Conservation (phyloP, 2,329 filamentous ascomycete genomes). For the Xylariales sp. region DNA sequence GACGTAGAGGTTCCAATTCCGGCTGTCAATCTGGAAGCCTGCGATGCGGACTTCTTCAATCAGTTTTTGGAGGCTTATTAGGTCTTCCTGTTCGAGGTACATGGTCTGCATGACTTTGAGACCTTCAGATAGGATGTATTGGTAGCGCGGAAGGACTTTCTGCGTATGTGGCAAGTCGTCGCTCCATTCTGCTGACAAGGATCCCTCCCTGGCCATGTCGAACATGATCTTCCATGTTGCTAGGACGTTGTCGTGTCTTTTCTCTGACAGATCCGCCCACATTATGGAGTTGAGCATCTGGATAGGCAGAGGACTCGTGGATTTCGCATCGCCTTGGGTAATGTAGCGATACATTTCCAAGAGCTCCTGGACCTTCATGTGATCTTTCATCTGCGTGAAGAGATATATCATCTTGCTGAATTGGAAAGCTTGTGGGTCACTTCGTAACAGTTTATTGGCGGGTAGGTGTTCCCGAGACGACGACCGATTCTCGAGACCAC, state of each 20-base stretch:
- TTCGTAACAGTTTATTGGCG: neutral
- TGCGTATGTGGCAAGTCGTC: conserved; percentile 28
- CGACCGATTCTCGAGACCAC: neutral
- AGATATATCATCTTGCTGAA: conserved; percentile 38
- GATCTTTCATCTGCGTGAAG: conserved; percentile 38
- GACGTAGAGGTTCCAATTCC: conserved; percentile 78
- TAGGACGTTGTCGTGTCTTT: conserved; percentile 56
- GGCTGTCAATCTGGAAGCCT: conserved; percentile 71
- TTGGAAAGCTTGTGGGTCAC: conserved; percentile 16
- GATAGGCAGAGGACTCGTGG: conserved; percentile 39
- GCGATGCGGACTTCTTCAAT: conserved; percentile 52
- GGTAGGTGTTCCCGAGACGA: neutral
- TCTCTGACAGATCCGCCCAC: conserved; percentile 55
- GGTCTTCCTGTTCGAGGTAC: conserved; percentile 34
- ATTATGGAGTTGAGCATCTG: conserved; percentile 63
- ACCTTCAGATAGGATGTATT: conserved; percentile 48
- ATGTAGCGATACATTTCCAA: conserved; percentile 47
- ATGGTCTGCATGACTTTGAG: conserved; percentile 46
- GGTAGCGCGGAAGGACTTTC: conserved; percentile 41
- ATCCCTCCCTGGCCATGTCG: conserved; percentile 42
- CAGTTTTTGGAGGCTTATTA: conserved; percentile 41
- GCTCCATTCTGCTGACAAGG: conserved; percentile 25
- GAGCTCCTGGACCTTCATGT: conserved; percentile 52
- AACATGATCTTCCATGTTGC: conserved; percentile 63
- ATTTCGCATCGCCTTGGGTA: conserved; percentile 29